Evolutionary conservation across 768 basidiomycete genomes (phyloP).

Genomic region (Lactarius sanguifluus): DNA sequence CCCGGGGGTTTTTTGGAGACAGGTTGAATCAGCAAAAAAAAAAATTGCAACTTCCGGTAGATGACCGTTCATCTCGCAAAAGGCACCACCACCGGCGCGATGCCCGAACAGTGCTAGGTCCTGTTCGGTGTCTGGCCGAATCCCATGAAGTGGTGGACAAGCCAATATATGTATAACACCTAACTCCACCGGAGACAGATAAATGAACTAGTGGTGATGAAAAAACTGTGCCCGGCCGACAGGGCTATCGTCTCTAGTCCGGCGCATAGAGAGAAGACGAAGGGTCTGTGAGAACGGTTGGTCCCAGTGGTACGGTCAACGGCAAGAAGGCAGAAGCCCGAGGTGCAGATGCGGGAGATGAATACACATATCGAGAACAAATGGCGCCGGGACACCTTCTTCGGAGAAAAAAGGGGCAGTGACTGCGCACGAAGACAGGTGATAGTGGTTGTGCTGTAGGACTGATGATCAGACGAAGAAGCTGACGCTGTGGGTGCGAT

Average conservation of each 20-base stretch:
- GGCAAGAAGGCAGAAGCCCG: slow-evolving; percentile 9
- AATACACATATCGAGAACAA: background rate
- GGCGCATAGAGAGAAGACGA: background rate
- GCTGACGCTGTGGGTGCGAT: background rate
- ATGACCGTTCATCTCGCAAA: background rate
- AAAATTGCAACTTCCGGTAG: background rate
- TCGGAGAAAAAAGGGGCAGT: background rate
- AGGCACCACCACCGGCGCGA: background rate
- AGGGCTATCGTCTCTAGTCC: background rate
- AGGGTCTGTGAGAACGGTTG: background rate
- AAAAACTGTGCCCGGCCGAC: background rate
- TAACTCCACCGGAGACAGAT: background rate
- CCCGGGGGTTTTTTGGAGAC: background rate
- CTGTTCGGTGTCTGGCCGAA: background rate
- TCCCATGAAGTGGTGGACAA: background rate
- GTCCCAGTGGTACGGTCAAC: slow-evolving; percentile 1
- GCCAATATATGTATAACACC: background rate
- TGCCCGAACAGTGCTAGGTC: background rate
- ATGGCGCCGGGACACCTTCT: background rate
- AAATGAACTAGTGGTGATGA: background rate
- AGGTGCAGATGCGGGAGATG: background rate
- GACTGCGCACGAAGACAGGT: slow-evolving; percentile 1
- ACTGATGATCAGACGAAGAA: slow-evolving; percentile 6
- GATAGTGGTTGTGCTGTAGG: background rate
- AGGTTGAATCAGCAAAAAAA: background rate